phyloP scores from a whole-genome alignment of 495 filamentous ascomycete species.

The Podospora anserina region DNA sequence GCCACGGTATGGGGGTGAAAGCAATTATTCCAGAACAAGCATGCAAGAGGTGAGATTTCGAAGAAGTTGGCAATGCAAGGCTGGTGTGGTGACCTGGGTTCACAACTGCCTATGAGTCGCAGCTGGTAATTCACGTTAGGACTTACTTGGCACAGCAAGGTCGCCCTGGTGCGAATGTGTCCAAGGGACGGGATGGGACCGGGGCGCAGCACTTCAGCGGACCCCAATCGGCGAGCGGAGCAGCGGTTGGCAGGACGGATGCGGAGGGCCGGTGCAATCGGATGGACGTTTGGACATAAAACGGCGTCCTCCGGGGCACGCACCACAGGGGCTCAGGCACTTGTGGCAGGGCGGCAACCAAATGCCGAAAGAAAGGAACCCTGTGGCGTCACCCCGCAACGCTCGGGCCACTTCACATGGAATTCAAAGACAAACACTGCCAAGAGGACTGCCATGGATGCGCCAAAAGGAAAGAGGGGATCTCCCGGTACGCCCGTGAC shows the following conservation, averaged over 20 bases:
- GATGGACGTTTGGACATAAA: background rate
- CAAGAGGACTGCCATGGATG: constrained; percentile 1
- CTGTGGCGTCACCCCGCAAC: background rate
- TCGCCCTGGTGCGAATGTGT: background rate
- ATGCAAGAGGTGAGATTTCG: background rate
- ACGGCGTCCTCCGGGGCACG: too few species aligned
- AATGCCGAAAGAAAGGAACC: background rate
- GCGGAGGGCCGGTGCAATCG: background rate
- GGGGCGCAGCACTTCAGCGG: background rate
- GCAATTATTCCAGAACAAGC: background rate
- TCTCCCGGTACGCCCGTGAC: background rate
- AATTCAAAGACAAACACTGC: constrained; percentile 1
- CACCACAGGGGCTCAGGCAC: too few species aligned
- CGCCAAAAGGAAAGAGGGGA: background rate
- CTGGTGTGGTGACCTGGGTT: background rate
- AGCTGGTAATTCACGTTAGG: background rate
- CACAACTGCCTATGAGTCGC: background rate
- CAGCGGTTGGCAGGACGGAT: background rate
- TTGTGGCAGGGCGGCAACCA: background rate
- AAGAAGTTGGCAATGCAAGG: background rate
- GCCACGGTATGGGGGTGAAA: background rate
- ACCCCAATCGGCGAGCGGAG: background rate
- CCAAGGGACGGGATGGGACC: background rate
- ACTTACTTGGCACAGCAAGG: background rate
- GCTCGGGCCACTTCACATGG: constrained; percentile 9